Conservation (phyloP, 371 early-diverging fungal genomes). For the Mucor velutinosus region DNA sequence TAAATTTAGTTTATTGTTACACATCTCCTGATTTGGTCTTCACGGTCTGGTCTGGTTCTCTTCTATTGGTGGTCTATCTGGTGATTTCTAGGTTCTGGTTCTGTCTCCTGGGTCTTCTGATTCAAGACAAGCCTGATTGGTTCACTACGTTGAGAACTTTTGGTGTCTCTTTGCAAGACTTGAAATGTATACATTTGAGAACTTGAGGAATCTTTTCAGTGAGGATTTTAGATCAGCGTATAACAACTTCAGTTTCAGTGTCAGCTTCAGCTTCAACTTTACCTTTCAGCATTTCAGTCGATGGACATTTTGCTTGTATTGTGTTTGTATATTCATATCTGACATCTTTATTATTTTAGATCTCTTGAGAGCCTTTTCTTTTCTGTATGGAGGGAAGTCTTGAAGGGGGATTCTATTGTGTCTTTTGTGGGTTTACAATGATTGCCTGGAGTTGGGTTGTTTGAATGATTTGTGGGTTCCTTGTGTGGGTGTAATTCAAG, state of each 20-base stretch:
- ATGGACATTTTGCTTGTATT: background rate
- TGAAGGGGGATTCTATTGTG: background rate
- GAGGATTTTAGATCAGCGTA: background rate
- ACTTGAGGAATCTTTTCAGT: background rate
- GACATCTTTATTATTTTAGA: background rate
- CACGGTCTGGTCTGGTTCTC: background rate
- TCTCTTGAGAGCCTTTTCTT: constrained; percentile 1
- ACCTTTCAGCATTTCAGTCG: background rate
- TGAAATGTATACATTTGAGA: background rate
- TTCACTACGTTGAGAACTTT: background rate
- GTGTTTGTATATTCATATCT: constrained; percentile 2
- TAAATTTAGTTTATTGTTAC: background rate
- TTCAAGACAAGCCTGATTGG: background rate
- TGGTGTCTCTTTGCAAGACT: background rate
- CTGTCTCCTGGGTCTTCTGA: background rate
- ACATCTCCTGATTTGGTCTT: background rate
- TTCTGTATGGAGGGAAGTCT: background rate
- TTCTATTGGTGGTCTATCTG: background rate
- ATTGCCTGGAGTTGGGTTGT: background rate
- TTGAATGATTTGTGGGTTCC: background rate
- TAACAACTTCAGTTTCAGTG: background rate
- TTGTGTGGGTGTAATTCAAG: background rate
- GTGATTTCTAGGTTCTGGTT: background rate
- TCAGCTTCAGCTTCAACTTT: background rate
- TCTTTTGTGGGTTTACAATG: background rate